These are phyloP conservation scores for Globisporangium nagaii DNA, from an alignment of 352 stramenopile genomes.

Conservation along the genomic window DNA sequence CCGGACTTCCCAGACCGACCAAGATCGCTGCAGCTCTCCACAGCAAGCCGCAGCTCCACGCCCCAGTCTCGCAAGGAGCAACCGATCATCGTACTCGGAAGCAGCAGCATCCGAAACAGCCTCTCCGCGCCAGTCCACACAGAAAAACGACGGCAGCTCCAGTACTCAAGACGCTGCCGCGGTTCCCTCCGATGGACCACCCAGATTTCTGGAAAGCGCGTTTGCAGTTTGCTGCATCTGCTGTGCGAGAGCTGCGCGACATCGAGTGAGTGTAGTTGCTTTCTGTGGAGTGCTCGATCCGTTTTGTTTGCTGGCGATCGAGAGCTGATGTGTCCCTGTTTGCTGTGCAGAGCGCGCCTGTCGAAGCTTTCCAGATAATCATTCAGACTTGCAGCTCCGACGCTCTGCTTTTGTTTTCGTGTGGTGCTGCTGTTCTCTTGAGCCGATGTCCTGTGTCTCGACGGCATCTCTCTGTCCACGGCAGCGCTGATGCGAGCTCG, in stretches of 20 bases:
- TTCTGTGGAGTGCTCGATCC: neutral
- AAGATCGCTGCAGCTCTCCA: neutral
- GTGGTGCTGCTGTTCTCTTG: no score
- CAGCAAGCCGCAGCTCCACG: neutral
- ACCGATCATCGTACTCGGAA: neutral
- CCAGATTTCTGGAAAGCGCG: conserved; percentile 14
- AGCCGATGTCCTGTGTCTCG: no score
- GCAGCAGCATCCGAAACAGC: neutral
- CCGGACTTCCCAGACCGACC: neutral
- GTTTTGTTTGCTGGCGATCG: neutral
- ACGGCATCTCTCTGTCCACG: no score
- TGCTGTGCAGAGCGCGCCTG: neutral
- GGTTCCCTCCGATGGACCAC: neutral
- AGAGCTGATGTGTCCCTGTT: neutral
- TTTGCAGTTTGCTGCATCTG: conserved; percentile 2
- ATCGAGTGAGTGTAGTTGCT: conserved; percentile 3
- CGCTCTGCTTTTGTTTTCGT: no score
- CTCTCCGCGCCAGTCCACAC: neutral
- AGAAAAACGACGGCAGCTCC: neutral
- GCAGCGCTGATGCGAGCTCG: no score
- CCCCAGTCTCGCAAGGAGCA: neutral
- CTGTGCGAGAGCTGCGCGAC: neutral
- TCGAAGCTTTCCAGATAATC: conserved; percentile 10
- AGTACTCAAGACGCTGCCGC: neutral
- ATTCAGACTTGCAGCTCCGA: no score